Evolutionary conservation across 495 filamentous ascomycete genomes (phyloP), one percentile per base, ranked within the genome.

Genomic region (Chaetomium fimeti): DNA sequence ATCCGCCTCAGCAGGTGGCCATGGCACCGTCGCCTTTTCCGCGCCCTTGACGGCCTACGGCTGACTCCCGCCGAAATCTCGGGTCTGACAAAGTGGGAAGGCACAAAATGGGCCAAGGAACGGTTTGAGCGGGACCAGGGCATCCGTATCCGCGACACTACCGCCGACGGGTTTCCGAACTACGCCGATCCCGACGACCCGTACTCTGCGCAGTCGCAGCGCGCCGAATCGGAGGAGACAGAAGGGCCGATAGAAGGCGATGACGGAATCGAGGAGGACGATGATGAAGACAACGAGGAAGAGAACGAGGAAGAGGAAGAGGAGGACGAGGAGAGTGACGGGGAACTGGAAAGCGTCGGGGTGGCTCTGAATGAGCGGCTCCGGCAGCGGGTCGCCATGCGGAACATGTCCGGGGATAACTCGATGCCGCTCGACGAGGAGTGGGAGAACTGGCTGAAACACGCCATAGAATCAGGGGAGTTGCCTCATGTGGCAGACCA

Each of bases 51-150:
- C 69, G 81, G 80, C 47, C 82, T 97, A 22, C 80, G 85, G 43
- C 76, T 96, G n/a, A 94, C 92, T 0, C 77, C 84, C 43, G 76
- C 79, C 56, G 92, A 97, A 70, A 95, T 97, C 65, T 79, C 83
- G 2, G 83, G 79, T 15, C 78, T 97, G 63, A 96, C 92, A 65
- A 89, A 89, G 69, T 97, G 92, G 92, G 91, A 96, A 72, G 92
- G 92, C n/a, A 96, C 92, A 57, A 88, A 89, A 68, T 95, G 89
- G 81, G 92, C 92, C 32, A 88, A 91, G 63, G 87, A 93, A 72
- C 85, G 88, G 16, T 96, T 89, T 72, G 92, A 97, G 77, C 79
- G 79, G 48, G 91, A 96, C 71, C 86, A 91, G 68, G 85, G 87
- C 3, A 80, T 88, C 53, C 80, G 70, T 24, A 91, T 97, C 67